Evolutionary conservation across 2,329 filamentous ascomycete species (phyloP).

Genomic region (Emericellopsis atlantica): DNA sequence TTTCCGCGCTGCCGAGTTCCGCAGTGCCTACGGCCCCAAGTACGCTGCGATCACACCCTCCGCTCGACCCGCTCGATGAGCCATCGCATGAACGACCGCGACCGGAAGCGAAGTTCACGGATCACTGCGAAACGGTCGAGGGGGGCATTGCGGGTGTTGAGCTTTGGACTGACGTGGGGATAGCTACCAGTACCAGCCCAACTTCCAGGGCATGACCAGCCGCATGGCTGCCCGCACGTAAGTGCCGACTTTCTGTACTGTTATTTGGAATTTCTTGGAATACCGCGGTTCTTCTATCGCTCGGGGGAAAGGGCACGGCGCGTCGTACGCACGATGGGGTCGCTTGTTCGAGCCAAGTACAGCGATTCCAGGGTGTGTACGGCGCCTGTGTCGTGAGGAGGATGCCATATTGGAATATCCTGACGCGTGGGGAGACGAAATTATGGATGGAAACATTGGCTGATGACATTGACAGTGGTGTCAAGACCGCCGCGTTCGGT

Average conservation of each 20-base stretch:
- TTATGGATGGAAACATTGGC: too few species aligned
- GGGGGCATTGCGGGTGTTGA: background rate
- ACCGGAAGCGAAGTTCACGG: background rate
- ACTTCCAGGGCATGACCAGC: constrained; percentile 38
- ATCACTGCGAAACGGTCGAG: too few species aligned
- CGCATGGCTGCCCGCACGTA: constrained; percentile 37
- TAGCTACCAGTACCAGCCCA: constrained; percentile 48
- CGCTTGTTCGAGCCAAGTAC: too few species aligned
- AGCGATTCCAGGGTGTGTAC: too few species aligned
- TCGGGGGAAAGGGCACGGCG: too few species aligned
- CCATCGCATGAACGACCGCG: background rate
- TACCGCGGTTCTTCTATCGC: too few species aligned
- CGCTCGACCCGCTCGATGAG: background rate
- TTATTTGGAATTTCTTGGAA: too few species aligned
- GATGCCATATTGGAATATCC: too few species aligned
- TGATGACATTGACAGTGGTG: constrained; percentile 23
- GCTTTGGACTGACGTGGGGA: constrained; percentile 13
- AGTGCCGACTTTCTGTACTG: constrained; percentile 14
- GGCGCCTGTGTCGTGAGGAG: too few species aligned
- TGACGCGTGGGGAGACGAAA: too few species aligned
- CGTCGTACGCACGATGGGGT: too few species aligned
- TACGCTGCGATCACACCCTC: constrained; percentile 22
- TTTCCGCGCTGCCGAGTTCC: constrained; percentile 36
- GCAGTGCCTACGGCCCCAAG: constrained; percentile 55
- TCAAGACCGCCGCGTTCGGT: constrained; percentile 41